Conservation (phyloP, 2,329 filamentous ascomycete species). For the Talaromyces pinophilus region DNA sequence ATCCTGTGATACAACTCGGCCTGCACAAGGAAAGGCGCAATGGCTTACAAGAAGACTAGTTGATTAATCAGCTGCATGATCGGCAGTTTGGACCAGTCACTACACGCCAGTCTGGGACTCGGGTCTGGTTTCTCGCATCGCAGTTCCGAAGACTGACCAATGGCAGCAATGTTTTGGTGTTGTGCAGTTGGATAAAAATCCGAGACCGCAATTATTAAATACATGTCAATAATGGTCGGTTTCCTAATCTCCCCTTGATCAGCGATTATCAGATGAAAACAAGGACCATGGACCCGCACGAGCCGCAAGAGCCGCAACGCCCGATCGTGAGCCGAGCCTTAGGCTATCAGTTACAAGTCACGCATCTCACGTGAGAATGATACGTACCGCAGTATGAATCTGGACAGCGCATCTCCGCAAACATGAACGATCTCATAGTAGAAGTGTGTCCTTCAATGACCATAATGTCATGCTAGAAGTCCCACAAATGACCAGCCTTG, state of each 20-base stretch:
- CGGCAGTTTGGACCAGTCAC: constrained; percentile 1
- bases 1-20: background rate
- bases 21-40: background rate
- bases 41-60: background rate
- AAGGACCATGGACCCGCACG: background rate
- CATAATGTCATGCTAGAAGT: background rate
- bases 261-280: constrained; percentile 6
- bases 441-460: background rate
- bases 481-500: background rate
- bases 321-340: background rate
- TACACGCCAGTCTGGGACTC: background rate
- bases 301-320: constrained; percentile 5
- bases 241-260: background rate
- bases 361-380: background rate
- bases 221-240: background rate
- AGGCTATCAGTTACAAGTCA: background rate
- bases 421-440: background rate
- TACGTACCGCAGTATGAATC: background rate
- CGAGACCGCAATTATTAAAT: background rate
- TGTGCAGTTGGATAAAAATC: constrained; percentile 2
- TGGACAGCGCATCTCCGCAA: background rate
- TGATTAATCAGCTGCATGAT: constrained; percentile 11
- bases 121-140: background rate
- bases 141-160: constrained; percentile 1
- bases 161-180: background rate